A percentile compares a stretch with the other conserved stretches of the same genome.
Evolutionary conservation across 2,329 filamentous ascomycete species (phyloP).

Genomic region (Monosporascus cannonballus): DNA sequence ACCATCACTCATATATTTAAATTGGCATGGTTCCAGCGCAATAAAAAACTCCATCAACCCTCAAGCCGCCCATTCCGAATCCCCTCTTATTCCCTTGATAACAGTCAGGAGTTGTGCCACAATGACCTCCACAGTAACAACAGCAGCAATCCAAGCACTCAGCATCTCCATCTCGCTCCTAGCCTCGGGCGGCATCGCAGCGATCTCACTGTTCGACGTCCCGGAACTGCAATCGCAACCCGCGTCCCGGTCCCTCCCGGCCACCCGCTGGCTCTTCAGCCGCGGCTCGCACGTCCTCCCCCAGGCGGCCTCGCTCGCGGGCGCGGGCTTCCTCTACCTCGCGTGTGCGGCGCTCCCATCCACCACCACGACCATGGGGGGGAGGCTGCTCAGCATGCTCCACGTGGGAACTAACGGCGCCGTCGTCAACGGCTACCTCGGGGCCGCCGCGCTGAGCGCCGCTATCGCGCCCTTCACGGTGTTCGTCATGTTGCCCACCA

Average conservation of each 20-base stretch:
- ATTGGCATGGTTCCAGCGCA: too few relatives aligned
- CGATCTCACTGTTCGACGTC: conserved; percentile 26
- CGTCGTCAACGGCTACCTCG: conserved; percentile 2
- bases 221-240: conserved; percentile 26
- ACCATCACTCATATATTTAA: too few relatives aligned
- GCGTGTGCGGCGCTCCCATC: conserved; percentile 8
- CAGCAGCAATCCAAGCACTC: too few relatives aligned
- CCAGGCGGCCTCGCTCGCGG: conserved; percentile 19
- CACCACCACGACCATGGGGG: too few relatives aligned
- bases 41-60: too few relatives aligned
- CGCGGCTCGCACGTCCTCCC: conserved; percentile 30
- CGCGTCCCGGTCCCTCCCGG: conserved; percentile 29
- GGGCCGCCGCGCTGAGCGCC: conserved; percentile 1
- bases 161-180: too few relatives aligned
- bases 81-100: too few relatives aligned
- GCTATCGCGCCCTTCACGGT: conserved; percentile 1
- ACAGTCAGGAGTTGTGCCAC: too few relatives aligned
- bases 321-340: conserved; percentile 22
- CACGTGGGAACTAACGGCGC: too few relatives aligned
- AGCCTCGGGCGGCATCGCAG: conserved; percentile 25
- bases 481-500: conserved; percentile 2
- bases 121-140: too few relatives aligned
- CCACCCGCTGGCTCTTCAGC: conserved; percentile 29
- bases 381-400: too few relatives aligned
- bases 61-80: too few relatives aligned